Evolutionary conservation across 352 stramenopile genomes (phyloP).

Genomic region (Phytophthora sp.): DNA sequence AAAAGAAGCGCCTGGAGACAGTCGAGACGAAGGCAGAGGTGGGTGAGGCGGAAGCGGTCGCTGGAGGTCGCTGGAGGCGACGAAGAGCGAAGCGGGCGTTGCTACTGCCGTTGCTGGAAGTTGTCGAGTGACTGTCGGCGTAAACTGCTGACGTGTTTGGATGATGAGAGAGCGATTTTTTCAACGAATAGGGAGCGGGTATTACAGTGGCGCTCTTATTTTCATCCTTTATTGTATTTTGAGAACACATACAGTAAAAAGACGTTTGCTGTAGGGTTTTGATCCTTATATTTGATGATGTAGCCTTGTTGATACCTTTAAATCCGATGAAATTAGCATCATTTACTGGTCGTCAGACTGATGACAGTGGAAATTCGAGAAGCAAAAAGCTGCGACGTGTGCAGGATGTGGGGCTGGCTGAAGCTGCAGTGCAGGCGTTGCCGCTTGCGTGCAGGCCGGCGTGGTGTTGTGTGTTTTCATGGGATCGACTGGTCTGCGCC

Average conservation of each 20-base stretch:
- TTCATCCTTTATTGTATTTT: no score
- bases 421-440: slow-evolving; percentile 1
- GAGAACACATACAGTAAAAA: no score
- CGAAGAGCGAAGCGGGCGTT: background rate
- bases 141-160: slow-evolving; percentile 30
- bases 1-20: slow-evolving; percentile 3
- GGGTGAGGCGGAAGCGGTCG: background rate
- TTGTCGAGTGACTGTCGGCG: slow-evolving; percentile 20
- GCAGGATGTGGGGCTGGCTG: background rate
- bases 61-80: background rate
- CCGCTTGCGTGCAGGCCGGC: slow-evolving; percentile 4
- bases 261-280: no score
- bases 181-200: slow-evolving; percentile 12
- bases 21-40: slow-evolving; percentile 2
- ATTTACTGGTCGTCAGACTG: no score
- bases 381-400: slow-evolving; percentile 16
- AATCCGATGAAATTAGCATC: no score
- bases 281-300: no score
- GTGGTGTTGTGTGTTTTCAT: slow-evolving; percentile 5
- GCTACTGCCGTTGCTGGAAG: slow-evolving; percentile 2
- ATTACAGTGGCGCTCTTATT: background rate
- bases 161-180: slow-evolving; percentile 11
- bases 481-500: background rate
- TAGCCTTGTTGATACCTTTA: no score
- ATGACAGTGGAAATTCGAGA: slow-evolving; percentile 30